Base-by-base conservation (phyloP, 2,329 filamentous ascomycete genomes). In the Aureobasidium mangrovei region DNA sequence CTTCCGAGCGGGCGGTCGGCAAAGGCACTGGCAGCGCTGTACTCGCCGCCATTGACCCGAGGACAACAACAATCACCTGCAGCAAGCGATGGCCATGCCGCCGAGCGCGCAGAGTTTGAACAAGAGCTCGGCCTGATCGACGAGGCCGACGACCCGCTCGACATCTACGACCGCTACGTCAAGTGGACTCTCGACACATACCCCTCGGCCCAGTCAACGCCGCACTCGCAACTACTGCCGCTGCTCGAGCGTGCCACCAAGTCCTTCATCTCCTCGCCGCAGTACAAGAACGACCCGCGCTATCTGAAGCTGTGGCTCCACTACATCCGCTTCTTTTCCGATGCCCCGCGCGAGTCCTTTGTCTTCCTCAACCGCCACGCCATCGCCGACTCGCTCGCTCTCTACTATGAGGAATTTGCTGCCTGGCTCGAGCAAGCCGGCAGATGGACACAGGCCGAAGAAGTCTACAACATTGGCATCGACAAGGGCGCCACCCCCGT, bases 391-490 rank as follows among this genome's bases (percentile, higher is more conserved):
- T 76, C 78, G 0, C 78, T 98, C 2, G 93, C 93, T 1, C 75
- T 97, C 3, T 98, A 90, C 69, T 98, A 98, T 70, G 93, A 98
- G 68, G 93, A 97, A 65, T 98, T 95, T 66, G 91, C 93, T 1
- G 86, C 83, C 1, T 97, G 91, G 88, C 76, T 98, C 5, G 93
- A 98, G 72, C 77, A 82, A 35, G 86, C 84, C 5, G 86, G 83
- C 10, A 78, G 91, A 59, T 96, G 89, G 86, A 79, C 77, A 26
- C 93, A 98, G 69, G 91, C 93, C 0, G 90, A 95, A 62, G 93
- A 98, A 69, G 87, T 98, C 0, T 97, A 94, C 68, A 84, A 85
- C 62, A 75, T 95, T 60, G 93, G 93, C 2, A 85, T 98, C 53
- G 88, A 96, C 68, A 83, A 84, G 40, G 90, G 94, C 63, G 93